Evolutionary conservation across 164 flowering plant genomes (phyloP), one percentile per base, ranked within the genome.

Genomic region (Chimonanthus salicifolius): DNA sequence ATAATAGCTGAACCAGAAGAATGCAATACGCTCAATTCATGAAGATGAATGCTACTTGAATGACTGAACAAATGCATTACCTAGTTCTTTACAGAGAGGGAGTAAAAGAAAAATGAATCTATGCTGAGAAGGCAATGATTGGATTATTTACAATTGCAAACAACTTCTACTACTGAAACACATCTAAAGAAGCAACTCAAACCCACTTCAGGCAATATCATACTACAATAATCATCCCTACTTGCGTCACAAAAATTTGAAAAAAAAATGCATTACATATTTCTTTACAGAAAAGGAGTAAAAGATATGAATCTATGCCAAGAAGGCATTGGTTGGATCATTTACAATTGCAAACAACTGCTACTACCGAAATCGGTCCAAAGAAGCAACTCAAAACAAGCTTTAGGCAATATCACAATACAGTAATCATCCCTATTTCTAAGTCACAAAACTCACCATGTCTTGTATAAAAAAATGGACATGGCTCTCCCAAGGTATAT

Each of bases 311-410:
- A 33, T 33, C 33, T 33, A 33, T 33, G 9, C 60, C 11, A 54
- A 54, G 60, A 54, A 54, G 16, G 16, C 16, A 13, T 54, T n/a
- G 2, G 16, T 13, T n/a, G 16, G 70, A 68, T 9, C 33, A 69
- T 69, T 69, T 62, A 69, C 62, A 69, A 44, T 21, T 69, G 49
- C 62, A 69, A 20, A 33, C 49, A 50, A 48, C 70, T 21, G 33
- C 33, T 33, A 48, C 8, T 10, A 4, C 54, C 2, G 15, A n/a
- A 33, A 33, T 33, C 33, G 33, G 10, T 49, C 18, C 9, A 44
- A 47, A n/a, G 48, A 18, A 68, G 70, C 50, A 47, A 13, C 16
- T 69, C 62, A 51, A 18, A 49, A 45, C 62, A 2, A 49, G 10
- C 46, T 49, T 50, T 69, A 48, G 71, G 71, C 47, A 69, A 33